These are phyloP conservation scores for Albifimbria verrucaria DNA, from an alignment of 2,329 filamentous ascomycete species.

Conservation along the genomic window DNA sequence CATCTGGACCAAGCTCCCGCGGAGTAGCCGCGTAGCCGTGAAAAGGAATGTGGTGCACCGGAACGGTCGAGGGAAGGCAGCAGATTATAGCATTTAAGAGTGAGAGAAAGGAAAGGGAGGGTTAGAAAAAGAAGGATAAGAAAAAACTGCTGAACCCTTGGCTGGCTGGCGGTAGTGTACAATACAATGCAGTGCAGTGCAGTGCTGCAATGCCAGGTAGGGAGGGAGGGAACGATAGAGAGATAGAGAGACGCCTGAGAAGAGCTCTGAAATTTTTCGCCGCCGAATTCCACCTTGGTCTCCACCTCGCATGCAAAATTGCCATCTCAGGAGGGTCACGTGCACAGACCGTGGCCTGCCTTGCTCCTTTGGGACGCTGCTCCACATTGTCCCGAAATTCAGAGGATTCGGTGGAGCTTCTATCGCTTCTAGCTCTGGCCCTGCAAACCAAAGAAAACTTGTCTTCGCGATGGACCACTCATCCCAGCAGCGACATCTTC, in stretches of 20 bases:
- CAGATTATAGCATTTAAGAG: slow-evolving; percentile 20
- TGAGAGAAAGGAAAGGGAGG: slow-evolving; percentile 3
- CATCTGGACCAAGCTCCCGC: slow-evolving; percentile 19
- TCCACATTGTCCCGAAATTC: neutral
- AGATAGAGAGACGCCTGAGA: slow-evolving; percentile 1
- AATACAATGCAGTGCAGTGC: too few species aligned
- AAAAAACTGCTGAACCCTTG: slow-evolving; percentile 2
- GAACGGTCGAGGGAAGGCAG: slow-evolving; percentile 10
- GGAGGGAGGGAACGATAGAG: slow-evolving; percentile 2
- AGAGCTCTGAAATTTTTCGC: slow-evolving; percentile 6
- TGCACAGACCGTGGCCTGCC: neutral
- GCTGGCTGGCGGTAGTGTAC: slow-evolving; percentile 11
- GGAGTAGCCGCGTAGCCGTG: neutral
- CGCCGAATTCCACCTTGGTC: neutral
- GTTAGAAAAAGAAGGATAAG: neutral
- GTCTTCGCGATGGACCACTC: too few species aligned
- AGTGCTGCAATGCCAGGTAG: slow-evolving; percentile 18
- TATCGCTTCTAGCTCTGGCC: neutral
- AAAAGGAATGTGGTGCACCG: slow-evolving; percentile 4
- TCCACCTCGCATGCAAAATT: neutral
- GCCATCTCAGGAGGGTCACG: slow-evolving; percentile 3
- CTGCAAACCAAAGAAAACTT: too few species aligned
- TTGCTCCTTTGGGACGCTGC: neutral
- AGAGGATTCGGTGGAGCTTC: neutral
- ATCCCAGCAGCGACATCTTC: too few species aligned